Conservation (phyloP, 1,284 basidiomycete genomes). For the Marasmius fiardii region DNA sequence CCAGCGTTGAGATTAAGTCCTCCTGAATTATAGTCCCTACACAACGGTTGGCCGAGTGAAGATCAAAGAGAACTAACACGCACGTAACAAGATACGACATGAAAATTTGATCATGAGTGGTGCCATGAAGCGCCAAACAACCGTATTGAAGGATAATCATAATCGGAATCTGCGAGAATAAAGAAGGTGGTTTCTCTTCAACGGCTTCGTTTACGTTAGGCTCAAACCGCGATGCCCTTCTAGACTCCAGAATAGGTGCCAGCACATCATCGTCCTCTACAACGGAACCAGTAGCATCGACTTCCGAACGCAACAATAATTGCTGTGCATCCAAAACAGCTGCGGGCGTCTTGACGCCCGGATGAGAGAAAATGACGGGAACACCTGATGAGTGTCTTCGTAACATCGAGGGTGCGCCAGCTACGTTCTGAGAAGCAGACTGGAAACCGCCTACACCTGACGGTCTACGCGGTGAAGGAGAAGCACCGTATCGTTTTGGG, state of each 20-base stretch:
- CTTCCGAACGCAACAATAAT: constrained; percentile 40
- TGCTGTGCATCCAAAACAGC: constrained; percentile 69
- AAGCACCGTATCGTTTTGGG: neutral
- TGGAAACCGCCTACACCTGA: constrained; percentile 7
- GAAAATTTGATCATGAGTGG: constrained; percentile 85
- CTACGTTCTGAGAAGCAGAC: neutral
- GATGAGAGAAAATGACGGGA: constrained; percentile 64
- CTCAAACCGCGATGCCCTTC: constrained; percentile 24
- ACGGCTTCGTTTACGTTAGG: constrained; percentile 26
- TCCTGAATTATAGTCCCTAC: constrained; percentile 66
- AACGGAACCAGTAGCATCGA: constrained; percentile 22
- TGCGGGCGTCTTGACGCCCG: constrained; percentile 71
- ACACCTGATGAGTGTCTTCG: constrained; percentile 3
- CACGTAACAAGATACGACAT: constrained; percentile 81
- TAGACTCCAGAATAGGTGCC: constrained; percentile 51
- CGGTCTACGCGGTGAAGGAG: neutral
- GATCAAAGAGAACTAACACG: constrained; percentile 27
- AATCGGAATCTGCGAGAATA: constrained; percentile 64
- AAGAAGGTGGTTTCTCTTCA: constrained; percentile 50
- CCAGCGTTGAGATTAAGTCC: constrained; percentile 75
- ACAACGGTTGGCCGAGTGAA: neutral
- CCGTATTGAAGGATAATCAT: constrained; percentile 79
- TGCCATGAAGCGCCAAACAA: constrained; percentile 71
- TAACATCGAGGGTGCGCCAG: constrained; percentile 6
- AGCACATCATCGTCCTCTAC: constrained; percentile 34